These are phyloP conservation scores for Ganoderma boninense DNA, from an alignment of 1,284 basidiomycete genomes.

Conservation along the genomic window DNA sequence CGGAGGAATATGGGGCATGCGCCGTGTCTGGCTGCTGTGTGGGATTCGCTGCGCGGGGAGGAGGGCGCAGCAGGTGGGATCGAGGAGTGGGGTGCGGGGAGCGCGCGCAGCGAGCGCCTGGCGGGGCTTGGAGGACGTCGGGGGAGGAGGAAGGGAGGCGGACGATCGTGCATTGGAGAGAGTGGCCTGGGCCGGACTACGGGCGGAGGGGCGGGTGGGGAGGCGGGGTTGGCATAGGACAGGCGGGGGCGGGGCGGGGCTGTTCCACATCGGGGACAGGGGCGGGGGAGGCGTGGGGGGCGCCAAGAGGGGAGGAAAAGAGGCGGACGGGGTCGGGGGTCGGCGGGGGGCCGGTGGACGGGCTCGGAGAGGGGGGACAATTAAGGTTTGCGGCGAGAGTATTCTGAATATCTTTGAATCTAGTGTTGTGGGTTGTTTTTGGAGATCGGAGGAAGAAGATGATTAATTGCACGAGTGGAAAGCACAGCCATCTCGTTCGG, in stretches of 20 bases:
- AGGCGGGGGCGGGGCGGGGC: not conserved
- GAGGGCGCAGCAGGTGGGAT: not conserved
- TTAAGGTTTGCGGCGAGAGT: constrained; percentile 23
- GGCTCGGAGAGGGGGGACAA: constrained; percentile 25
- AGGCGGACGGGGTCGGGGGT: too few relatives aligned
- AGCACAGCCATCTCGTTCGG: constrained; percentile 34
- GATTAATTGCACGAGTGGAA: constrained; percentile 34
- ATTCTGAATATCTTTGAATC: constrained; percentile 26
- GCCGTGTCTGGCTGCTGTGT: not conserved
- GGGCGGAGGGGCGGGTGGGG: not conserved
- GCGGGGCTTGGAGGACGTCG: not conserved
- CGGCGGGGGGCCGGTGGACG: constrained; percentile 30
- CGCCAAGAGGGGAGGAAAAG: not conserved
- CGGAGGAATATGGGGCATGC: constrained; percentile 4
- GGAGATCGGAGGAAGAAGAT: constrained; percentile 31
- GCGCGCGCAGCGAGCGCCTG: constrained; percentile 1
- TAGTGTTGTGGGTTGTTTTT: constrained; percentile 22
- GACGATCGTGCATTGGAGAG: not conserved
- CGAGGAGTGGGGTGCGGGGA: not conserved
- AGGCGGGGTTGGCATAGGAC: not conserved
- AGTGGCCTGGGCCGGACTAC: not conserved
- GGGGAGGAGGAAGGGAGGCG: not conserved
- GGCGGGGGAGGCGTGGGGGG: not conserved
- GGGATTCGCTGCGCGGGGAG: not conserved
- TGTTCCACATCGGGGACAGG: not conserved